Evolutionary conservation across 2,329 filamentous ascomycete genomes (phyloP).

Genomic region (Nothophaeocryptopus gaeumannii): DNA sequence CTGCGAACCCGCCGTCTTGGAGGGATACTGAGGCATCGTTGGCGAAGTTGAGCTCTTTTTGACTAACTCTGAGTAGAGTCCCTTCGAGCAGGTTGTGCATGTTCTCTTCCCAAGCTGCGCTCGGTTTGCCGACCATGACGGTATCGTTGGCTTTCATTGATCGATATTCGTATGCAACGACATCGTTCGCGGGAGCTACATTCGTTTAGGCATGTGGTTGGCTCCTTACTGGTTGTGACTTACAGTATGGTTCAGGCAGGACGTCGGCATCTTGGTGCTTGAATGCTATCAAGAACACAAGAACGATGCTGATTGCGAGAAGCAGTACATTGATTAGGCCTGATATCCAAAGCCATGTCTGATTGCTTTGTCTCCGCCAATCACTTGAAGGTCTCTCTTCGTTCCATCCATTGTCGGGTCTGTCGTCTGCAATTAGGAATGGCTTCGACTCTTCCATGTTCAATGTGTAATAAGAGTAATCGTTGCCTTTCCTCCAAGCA

Average conservation of each 20-base stretch:
- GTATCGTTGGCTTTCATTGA: constrained; percentile 11
- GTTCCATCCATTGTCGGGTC: not conserved
- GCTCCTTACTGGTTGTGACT: not conserved
- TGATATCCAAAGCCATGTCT: constrained; percentile 10
- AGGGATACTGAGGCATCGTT: constrained; percentile 7
- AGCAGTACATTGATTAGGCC: constrained; percentile 3
- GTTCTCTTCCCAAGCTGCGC: constrained; percentile 7
- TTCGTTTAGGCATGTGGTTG: not conserved
- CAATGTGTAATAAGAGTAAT: not conserved
- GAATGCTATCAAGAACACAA: constrained; percentile 10
- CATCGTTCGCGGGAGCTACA: constrained; percentile 12
- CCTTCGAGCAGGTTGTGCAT: constrained; percentile 13
- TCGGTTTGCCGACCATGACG: constrained; percentile 13
- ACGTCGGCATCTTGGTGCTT: not conserved
- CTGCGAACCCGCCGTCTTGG: constrained; percentile 11
- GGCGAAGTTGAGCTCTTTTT: constrained; percentile 10
- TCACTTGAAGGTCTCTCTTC: not conserved
- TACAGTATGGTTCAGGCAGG: constrained; percentile 16
- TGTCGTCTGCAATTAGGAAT: constrained; percentile 1
- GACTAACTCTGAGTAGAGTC: constrained; percentile 10
- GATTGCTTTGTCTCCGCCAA: not conserved
- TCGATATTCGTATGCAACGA: constrained; percentile 15
- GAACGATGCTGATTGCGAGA: constrained; percentile 4
- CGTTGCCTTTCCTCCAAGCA: not conserved
- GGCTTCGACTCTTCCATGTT: constrained; percentile 4